phyloP scores from a whole-genome alignment of 305 asterid genomes.

The Fraxinus velutina region DNA sequence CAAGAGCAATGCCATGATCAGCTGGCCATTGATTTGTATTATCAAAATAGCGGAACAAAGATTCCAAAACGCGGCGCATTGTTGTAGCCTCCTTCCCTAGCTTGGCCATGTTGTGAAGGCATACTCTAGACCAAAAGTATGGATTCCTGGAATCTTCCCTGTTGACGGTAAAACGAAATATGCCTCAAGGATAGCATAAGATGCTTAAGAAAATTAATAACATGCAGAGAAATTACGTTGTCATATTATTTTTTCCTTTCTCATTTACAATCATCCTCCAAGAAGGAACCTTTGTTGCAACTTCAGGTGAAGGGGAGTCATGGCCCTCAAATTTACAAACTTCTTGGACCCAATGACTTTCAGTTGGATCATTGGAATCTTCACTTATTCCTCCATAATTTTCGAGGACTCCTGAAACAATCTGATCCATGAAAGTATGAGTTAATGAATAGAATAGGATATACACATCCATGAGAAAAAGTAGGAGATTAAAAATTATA shows the following conservation, averaged over 20 bases:
- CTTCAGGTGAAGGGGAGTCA: constrained; percentile 43
- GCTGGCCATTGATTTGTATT: constrained; percentile 69
- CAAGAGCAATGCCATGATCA: constrained; percentile 69
- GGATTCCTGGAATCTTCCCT: constrained; percentile 80
- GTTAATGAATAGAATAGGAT: background rate
- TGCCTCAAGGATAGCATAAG: constrained; percentile 16
- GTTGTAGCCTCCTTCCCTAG: constrained; percentile 96
- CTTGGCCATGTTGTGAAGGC: constrained; percentile 93
- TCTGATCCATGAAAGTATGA: constrained; percentile 41
- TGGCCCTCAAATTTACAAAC: constrained; percentile 64
- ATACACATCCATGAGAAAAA: background rate
- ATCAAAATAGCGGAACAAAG: constrained; percentile 83
- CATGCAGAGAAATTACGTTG: constrained; percentile 51
- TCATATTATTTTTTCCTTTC: constrained; percentile 65
- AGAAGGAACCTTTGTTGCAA: constrained; percentile 53
- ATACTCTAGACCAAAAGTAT: constrained; percentile 85
- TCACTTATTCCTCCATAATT: constrained; percentile 59
- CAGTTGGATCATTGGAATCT: constrained; percentile 45
- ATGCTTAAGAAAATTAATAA: constrained; percentile 19
- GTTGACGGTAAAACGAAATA: constrained; percentile 26
- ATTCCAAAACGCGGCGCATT: constrained; percentile 93
- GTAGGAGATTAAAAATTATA: background rate
- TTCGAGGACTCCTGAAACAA: constrained; percentile 89
- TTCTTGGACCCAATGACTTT: constrained; percentile 55
- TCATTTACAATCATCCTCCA: constrained; percentile 68